Conservation (phyloP, 225 moss, liverwort and hornwort genomes). For the Pseudisothecium myosuroides region DNA sequence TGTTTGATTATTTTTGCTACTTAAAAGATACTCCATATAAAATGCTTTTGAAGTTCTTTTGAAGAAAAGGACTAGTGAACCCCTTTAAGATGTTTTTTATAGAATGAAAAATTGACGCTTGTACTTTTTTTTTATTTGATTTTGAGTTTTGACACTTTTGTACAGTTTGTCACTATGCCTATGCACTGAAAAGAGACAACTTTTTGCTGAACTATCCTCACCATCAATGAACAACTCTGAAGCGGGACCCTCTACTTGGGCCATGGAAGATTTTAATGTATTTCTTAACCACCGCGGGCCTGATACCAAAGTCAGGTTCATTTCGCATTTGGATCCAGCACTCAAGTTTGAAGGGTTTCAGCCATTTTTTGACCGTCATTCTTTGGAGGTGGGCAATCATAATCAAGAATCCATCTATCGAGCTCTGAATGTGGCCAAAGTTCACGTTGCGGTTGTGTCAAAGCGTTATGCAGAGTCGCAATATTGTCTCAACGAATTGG, state of each 20-base stretch:
- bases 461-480: background rate
- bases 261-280: background rate
- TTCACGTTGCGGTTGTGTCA: background rate
- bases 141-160: too few relatives aligned
- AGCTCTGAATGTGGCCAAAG: background rate
- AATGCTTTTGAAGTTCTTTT: too few relatives aligned
- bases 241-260: background rate
- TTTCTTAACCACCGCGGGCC: background rate
- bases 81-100: too few relatives aligned
- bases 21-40: too few relatives aligned
- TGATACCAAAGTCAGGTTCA: background rate
- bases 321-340: background rate
- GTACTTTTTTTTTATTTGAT: too few relatives aligned
- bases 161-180: too few relatives aligned
- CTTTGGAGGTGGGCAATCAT: rapidly evolving
- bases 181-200: too few relatives aligned
- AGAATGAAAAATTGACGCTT: too few relatives aligned
- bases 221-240: background rate
- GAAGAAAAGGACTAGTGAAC: too few relatives aligned
- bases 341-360: background rate
- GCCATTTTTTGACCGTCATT: background rate
- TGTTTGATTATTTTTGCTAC: too few relatives aligned
- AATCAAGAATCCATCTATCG: background rate
- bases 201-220: too few relatives aligned
- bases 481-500: background rate